phyloP scores from a whole-genome alignment of 768 basidiomycete genomes.

The Suillus subaureus region DNA sequence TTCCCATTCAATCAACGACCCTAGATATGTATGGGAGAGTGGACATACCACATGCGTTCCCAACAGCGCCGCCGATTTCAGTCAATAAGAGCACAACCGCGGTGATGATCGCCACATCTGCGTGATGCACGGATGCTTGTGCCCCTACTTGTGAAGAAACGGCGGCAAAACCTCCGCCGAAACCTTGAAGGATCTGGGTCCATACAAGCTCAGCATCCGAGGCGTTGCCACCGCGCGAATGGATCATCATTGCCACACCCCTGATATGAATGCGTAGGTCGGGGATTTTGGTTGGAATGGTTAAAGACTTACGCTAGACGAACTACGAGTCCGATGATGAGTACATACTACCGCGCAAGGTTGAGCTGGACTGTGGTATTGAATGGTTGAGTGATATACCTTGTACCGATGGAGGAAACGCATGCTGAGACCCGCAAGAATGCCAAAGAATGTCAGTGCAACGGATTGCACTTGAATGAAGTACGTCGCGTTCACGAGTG shows the following conservation, averaged over 20 bases:
- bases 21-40: not conserved
- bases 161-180: slow-evolving; percentile 72
- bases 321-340: slow-evolving; percentile 59
- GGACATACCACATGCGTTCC: slow-evolving; percentile 56
- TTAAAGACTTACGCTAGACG: slow-evolving; percentile 46
- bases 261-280: slow-evolving; percentile 25
- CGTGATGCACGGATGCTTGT: slow-evolving; percentile 66
- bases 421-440: slow-evolving; percentile 61
- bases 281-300: not conserved
- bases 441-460: slow-evolving; percentile 63
- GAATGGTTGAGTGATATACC: slow-evolving; percentile 27
- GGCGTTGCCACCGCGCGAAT: slow-evolving; percentile 62
- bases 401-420: slow-evolving; percentile 56
- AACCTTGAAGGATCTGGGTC: slow-evolving; percentile 72
- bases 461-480: slow-evolving; percentile 64
- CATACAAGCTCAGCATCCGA: slow-evolving; percentile 59
- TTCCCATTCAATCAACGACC: not conserved
- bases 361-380: not conserved
- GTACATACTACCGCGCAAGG: slow-evolving; percentile 37
- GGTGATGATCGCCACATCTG: slow-evolving; percentile 67
- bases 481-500: slow-evolving; percentile 57
- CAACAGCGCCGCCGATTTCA: slow-evolving; percentile 68
- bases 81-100: slow-evolving; percentile 69
- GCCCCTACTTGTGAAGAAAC: slow-evolving; percentile 59
- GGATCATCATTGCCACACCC: slow-evolving; percentile 71